Percentiles rank a stretch among this genome's conserved stretches.
phyloP scores from a whole-genome alignment of 1,284 basidiomycete species.

The Caloboletus inedulis region DNA sequence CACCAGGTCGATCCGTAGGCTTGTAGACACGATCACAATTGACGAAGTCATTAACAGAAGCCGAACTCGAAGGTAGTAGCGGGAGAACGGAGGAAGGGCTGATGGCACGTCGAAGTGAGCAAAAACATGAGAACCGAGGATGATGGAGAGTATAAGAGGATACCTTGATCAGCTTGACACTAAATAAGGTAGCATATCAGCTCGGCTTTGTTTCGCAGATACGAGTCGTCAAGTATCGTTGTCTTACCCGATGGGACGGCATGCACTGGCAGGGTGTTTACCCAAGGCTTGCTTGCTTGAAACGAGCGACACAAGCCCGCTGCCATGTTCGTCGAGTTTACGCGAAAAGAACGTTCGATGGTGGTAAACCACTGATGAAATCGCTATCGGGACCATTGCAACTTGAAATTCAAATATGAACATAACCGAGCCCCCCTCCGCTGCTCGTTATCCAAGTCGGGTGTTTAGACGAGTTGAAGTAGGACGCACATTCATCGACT shows the following conservation, averaged over 20 bases:
- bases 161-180: background rate
- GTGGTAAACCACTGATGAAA: background rate
- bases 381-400: background rate
- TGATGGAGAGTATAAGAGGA: background rate
- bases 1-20: background rate
- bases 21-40: slow-evolving; percentile 1
- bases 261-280: background rate
- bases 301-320: background rate
- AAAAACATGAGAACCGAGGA: background rate
- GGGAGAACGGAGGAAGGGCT: background rate
- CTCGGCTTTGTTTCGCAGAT: too few relatives aligned
- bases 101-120: background rate
- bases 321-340: background rate
- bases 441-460: background rate
- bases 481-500: background rate
- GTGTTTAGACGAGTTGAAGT: background rate
- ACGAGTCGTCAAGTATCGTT: too few relatives aligned
- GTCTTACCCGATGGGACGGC: background rate
- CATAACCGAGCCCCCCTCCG: background rate
- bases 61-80: background rate
- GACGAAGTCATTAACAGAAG: background rate
- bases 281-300: background rate
- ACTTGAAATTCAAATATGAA: too few relatives aligned
- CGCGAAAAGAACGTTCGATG: background rate
- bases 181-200: too few relatives aligned